Conservation (phyloP, 345 rosid genomes). For the Eucalyptus cloeziana region DNA sequence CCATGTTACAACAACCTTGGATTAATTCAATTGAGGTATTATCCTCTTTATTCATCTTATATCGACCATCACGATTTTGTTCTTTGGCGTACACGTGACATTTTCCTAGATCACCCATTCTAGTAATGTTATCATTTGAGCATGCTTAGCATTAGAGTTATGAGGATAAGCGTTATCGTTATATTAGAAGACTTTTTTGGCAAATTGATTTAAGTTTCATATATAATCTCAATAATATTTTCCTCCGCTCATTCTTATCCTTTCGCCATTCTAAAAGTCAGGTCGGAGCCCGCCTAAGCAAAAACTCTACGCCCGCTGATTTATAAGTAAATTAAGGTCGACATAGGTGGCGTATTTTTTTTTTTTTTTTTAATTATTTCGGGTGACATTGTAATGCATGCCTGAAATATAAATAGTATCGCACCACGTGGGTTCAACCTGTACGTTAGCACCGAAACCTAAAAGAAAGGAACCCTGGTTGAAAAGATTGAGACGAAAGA, state of each 20-base stretch:
- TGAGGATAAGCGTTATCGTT: not conserved
- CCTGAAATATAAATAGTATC: not conserved
- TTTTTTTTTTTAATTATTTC: not conserved
- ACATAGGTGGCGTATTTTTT: too few species aligned
- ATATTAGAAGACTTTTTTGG: not conserved
- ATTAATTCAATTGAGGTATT: not conserved
- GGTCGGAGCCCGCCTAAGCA: not conserved
- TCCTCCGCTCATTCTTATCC: too few species aligned
- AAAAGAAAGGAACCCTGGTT: not conserved
- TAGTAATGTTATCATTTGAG: fast-evolving
- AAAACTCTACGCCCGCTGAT: not conserved
- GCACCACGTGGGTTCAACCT: not conserved
- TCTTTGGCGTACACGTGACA: fast-evolving
- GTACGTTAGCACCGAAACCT: not conserved
- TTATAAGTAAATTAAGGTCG: not conserved
- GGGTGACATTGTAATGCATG: not conserved
- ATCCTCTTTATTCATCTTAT: not conserved
- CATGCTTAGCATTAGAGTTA: too few species aligned
- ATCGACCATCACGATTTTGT: not conserved
- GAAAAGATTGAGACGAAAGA: not conserved
- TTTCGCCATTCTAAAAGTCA: not conserved
- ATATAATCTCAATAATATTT: not conserved
- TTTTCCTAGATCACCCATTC: not conserved
- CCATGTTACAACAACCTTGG: not conserved
- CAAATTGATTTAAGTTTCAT: not conserved